phyloP scores from a whole-genome alignment of 768 basidiomycete genomes.

The Rhizopogon salebrosus region DNA sequence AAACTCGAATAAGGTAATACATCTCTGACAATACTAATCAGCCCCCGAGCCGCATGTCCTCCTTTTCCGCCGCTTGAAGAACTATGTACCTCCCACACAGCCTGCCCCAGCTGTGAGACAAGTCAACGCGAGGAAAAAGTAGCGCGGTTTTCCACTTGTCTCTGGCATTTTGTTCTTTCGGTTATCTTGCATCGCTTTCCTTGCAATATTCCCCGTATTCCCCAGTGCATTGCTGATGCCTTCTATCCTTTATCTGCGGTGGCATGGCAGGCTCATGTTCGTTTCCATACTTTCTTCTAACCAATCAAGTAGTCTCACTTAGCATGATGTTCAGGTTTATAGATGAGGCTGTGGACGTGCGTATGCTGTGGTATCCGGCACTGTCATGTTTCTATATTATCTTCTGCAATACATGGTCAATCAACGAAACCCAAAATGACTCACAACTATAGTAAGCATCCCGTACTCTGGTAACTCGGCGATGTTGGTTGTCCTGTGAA shows the following conservation, averaged over 20 bases:
- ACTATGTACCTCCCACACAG: constrained; percentile 51
- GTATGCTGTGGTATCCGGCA: not conserved
- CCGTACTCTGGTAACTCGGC: not conserved
- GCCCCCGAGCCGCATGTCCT: constrained; percentile 93
- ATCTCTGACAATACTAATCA: constrained; percentile 26
- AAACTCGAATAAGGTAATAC: not conserved
- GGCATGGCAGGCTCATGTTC: not conserved
- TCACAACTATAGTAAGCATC: not conserved
- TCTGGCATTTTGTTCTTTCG: constrained; percentile 17
- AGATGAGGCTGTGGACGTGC: not conserved
- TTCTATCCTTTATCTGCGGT: not conserved
- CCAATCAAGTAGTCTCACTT: not conserved
- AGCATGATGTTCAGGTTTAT: not conserved
- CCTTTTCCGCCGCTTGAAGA: constrained; percentile 80
- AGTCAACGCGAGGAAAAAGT: constrained; percentile 43
- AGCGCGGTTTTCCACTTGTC: constrained; percentile 13
- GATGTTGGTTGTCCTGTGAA: not conserved
- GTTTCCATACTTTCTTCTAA: not conserved
- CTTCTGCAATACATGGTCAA: not conserved
- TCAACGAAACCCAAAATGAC: not conserved
- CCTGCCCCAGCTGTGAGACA: constrained; percentile 31
- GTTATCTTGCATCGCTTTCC: constrained; percentile 10
- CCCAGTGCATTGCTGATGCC: not conserved
- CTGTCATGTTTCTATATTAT: not conserved
- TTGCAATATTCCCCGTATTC: constrained; percentile 1